These are phyloP conservation scores for Blastobotrys ciferrii DNA, from an alignment of 1,139 yeast genomes.

Conservation along the genomic window DNA sequence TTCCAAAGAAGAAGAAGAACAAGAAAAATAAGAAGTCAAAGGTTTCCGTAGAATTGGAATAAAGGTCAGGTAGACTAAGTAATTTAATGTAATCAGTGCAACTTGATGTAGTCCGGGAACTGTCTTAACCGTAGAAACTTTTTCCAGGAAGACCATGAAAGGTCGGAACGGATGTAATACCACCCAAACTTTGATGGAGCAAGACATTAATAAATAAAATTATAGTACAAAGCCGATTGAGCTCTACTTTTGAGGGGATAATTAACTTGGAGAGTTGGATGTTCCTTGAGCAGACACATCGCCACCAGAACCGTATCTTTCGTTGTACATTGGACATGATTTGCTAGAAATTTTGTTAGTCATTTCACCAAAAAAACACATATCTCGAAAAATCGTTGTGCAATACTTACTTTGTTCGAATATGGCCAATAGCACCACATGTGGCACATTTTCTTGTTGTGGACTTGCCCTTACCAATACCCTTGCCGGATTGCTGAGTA, in stretches of 20 bases:
- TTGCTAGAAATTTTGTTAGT: slow-evolving; percentile 36
- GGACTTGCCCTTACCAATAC: slow-evolving; percentile 50
- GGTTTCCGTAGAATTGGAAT: slow-evolving; percentile 25
- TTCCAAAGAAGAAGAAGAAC: slow-evolving; percentile 42
- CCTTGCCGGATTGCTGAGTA: slow-evolving; percentile 33
- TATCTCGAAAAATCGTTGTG: no score
- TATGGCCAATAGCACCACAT: slow-evolving; percentile 95
- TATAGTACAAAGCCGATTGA: background rate
- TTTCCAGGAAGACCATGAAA: no score
- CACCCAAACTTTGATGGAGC: no score
- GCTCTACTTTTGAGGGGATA: slow-evolving; percentile 3
- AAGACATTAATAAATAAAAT: background rate
- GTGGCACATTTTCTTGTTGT: slow-evolving; percentile 87
- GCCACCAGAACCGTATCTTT: slow-evolving; percentile 25
- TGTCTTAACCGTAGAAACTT: no score
- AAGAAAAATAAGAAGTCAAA: slow-evolving; percentile 24
- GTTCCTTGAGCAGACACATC: slow-evolving; percentile 10
- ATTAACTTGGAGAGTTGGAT: background rate
- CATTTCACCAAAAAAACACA: slow-evolving; percentile 16
- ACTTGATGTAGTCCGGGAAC: no score
- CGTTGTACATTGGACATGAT: slow-evolving; percentile 80
- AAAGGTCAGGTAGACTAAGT: background rate
- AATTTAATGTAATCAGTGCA: no score
- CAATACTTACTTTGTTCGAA: slow-evolving; percentile 64
- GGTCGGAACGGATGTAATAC: no score